Evolutionary conservation across 345 rosid genomes (phyloP).

Genomic region (Euphorbia peplus): DNA sequence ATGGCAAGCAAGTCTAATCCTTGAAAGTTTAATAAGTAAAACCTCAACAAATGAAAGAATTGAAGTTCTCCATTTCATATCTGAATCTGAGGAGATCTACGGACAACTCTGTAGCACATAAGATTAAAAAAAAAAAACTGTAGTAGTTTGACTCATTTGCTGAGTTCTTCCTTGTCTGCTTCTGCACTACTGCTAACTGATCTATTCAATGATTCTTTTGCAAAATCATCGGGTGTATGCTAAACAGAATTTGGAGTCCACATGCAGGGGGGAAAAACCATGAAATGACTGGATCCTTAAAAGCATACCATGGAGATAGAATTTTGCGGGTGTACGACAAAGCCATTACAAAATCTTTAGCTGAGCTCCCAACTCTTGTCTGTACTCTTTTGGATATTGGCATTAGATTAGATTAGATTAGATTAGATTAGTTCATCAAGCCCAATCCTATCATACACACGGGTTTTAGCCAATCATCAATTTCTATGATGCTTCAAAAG

Average conservation of each 20-base stretch:
- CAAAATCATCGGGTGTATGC: neutral
- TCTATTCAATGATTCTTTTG: neutral
- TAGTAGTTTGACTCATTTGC: too few relatives aligned
- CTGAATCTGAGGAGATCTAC: too few relatives aligned
- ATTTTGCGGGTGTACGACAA: slow-evolving; percentile 41
- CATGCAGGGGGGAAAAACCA: neutral
- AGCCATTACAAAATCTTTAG: slow-evolving; percentile 45
- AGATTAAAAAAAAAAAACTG: too few relatives aligned
- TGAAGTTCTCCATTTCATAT: too few relatives aligned
- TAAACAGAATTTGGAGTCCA: neutral
- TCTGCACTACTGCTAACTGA: too few relatives aligned
- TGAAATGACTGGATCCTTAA: neutral
- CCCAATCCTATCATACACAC: neutral
- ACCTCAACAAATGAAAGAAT: too few relatives aligned
- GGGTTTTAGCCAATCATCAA: neutral
- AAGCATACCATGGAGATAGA: slow-evolving; percentile 12
- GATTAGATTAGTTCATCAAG: neutral
- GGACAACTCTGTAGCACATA: too few relatives aligned
- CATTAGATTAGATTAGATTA: too few relatives aligned
- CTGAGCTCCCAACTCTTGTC: slow-evolving; percentile 42
- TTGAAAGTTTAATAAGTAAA: too few relatives aligned
- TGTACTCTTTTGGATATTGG: slow-evolving; percentile 27
- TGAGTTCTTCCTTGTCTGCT: too few relatives aligned
- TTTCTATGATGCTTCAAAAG: neutral
- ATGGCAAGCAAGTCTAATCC: too few relatives aligned